Evolutionary conservation across 2,329 filamentous ascomycete genomes (phyloP), one percentile per base, ranked within the genome.

Genomic region (Periconia digitata): DNA sequence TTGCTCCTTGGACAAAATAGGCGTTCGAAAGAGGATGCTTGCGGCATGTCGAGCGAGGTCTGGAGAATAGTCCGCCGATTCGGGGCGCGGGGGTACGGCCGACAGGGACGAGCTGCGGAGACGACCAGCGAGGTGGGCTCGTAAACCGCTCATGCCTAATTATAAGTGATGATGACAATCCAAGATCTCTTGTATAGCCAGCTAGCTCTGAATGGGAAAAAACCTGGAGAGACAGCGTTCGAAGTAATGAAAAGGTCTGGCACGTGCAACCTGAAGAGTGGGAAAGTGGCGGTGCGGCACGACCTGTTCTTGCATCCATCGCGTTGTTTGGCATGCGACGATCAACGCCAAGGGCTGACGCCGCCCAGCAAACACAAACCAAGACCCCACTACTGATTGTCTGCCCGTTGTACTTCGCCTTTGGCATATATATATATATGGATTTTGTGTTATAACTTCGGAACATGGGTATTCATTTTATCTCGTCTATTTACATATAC

Each of bases 1-100:
- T 13, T 77, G 76, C 42, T 74, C 72, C 35, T 69, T 68, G 7
- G 78, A 79, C 15, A 76, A 76, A 2, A 77, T 69, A 2, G 79
- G 79, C 8, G 78, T 79, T 49, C 74, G 76, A 59, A 79, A 82
- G 29, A 83, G 73, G 53, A 82, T 79, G 34, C 75, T 75, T n/a
- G 76, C 72, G 8, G 79, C 79, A 40, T 74, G 69, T 29, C 70
- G 70, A 29, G 79, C 79, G 40, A 82, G 73, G 34, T 72, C 66
- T 3, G 66, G 66, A 17, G 75, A 72, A 57, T 80, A 82, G 44
- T 79, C 75, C 49, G 71, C 66, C 49, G 72, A 76, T 52, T 68
- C 65, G 43, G 62, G 70, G 17, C 70, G 72, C 43, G 75, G 79
- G 49, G 76, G 74, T 12, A 79, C 71, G 18, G 76, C 71, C 47